Base-by-base conservation (phyloP, 1,284 basidiomycete species). In the Anthracocystis walkeri region DNA sequence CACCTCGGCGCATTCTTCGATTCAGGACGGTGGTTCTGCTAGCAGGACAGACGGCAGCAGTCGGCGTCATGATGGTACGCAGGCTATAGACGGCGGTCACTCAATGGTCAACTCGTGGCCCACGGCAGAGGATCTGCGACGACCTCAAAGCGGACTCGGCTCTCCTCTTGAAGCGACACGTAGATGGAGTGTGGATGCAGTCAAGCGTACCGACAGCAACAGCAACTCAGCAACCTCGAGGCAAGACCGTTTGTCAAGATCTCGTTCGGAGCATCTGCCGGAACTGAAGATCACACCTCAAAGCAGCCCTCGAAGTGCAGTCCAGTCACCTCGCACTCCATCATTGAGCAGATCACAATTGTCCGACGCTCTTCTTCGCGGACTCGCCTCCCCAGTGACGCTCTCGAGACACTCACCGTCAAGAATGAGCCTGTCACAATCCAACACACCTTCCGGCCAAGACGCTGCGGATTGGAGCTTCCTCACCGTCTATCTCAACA, bases 381-480 rank as follows among this genome's bases (percentile, higher is more conserved):
- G 27, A 18, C 40, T 18, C 23, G 6, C 6, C 27, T 16, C 41
- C 7, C 58, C 38, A 2, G 23, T 21, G 16, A 23, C 44, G 21
- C 25, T 10, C 20, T 25, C 38, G 12, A 42, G 46, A 56, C 29
- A 23, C 48, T 51, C 48, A 0, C 46, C 31, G 0, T 48, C 35
- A 35, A 42, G 35, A n/a, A 31, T 27, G 7, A 23, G 21, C 6
- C 20, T 40, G 5, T 25, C 27, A 3, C 35, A 23, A n/a, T 25
- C 46, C 27, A 50, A 41, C 23, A 44, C 45, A 11, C 50, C 53
- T 6, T 35, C 45, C 20, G 29, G 40, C 20, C 27, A 23, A 21
- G 45, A 21, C n/a, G 12, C 11, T 0, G 29, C 25, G 3, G 49
- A 57, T 25, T 57, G 61, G 61, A 63, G 54, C 49, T 51, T 51